Conservation (phyloP, 2,329 filamentous ascomycete genomes). For the Aphanocladium album region DNA sequence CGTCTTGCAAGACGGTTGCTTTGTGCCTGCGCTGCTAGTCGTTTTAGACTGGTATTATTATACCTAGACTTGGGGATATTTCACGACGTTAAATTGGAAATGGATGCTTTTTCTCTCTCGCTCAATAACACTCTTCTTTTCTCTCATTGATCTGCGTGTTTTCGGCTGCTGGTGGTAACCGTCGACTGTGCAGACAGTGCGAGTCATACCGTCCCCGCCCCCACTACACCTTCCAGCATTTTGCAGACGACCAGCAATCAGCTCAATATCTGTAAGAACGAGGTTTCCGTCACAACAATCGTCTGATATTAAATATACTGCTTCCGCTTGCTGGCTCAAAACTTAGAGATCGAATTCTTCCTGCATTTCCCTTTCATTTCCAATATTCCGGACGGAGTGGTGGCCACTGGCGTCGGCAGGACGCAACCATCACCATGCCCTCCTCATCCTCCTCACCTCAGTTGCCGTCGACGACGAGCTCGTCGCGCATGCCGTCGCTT, state of each 20-base stretch:
- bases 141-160: too few species aligned
- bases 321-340: too few species aligned
- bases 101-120: background rate
- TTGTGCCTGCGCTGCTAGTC: background rate
- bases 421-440: too few species aligned
- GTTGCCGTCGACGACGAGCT: constrained; percentile 16
- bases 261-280: background rate
- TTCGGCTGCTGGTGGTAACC: background rate
- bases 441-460: constrained; percentile 22
- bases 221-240: constrained; percentile 9
- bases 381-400: too few species aligned
- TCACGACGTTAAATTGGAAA: background rate
- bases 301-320: too few species aligned
- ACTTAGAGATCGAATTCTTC: too few species aligned
- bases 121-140: too few species aligned
- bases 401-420: too few species aligned
- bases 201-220: constrained; percentile 16
- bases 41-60: background rate
- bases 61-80: background rate
- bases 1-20: background rate
- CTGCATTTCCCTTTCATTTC: too few species aligned
- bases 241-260: background rate
- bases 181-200: background rate
- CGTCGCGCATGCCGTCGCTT: constrained; percentile 55
- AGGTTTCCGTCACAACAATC: background rate